A percentile compares a stretch with the other conserved stretches of the same genome.
These are phyloP conservation scores for Microdochium paspali DNA, from an alignment of 2,329 filamentous ascomycete genomes.

Conservation along the genomic window DNA sequence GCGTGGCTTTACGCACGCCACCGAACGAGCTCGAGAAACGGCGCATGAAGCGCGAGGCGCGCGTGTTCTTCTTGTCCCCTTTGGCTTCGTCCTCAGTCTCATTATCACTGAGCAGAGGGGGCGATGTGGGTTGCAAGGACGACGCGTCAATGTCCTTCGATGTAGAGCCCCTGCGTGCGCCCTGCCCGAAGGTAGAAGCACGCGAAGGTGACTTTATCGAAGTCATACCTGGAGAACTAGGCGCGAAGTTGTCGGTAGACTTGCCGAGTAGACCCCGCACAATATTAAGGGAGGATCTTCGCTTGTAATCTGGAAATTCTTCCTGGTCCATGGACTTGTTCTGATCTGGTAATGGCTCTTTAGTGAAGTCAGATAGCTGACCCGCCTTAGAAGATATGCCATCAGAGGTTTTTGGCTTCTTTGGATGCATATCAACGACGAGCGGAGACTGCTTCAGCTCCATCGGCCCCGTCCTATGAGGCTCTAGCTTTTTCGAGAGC, in stretches of 20 bases:
- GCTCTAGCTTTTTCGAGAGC: constrained; percentile 29
- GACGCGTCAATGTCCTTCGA: constrained; percentile 21
- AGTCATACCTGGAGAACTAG: constrained; percentile 16
- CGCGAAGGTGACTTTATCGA: constrained; percentile 34
- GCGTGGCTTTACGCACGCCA: constrained; percentile 33
- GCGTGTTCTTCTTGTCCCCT: constrained; percentile 38
- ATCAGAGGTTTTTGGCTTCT: constrained; percentile 3
- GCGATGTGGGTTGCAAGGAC: constrained; percentile 22
- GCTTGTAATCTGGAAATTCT: not conserved
- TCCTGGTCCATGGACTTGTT: not conserved
- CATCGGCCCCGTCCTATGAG: constrained; percentile 29
- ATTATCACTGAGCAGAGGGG: constrained; percentile 32
- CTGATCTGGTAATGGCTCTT: constrained; percentile 26
- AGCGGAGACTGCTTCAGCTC: constrained; percentile 52
- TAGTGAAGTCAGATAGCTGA: not conserved
- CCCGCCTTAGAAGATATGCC: not conserved
- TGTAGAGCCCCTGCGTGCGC: constrained; percentile 27
- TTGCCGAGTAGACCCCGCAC: constrained; percentile 25
- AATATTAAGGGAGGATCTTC: constrained; percentile 13
- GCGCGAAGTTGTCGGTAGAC: constrained; percentile 31
- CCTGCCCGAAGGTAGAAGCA: constrained; percentile 26
- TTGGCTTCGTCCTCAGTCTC: constrained; percentile 37
- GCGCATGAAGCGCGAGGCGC: constrained; percentile 48
- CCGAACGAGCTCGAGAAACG: constrained; percentile 45
- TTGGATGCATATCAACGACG: constrained; percentile 45